Percentiles rank a stretch among this genome's conserved stretches.
These are phyloP conservation scores for Beauveria medogensis DNA, from an alignment of 2,329 filamentous ascomycete genomes.

Conservation along the genomic window DNA sequence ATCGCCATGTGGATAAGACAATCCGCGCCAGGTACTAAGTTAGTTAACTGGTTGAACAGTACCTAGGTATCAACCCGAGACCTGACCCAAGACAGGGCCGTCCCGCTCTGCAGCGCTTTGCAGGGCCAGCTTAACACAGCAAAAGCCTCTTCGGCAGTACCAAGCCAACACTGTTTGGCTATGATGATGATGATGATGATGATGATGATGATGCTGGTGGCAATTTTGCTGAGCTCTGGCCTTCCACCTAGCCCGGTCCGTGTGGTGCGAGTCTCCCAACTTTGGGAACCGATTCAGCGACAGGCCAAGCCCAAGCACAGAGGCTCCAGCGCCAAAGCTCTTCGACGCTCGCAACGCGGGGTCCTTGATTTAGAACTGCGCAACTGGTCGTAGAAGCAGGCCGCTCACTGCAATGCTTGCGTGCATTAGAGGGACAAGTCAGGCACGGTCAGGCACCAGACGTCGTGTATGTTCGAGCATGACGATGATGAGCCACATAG, in stretches of 20 bases:
- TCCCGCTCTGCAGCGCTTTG: constrained; percentile 5
- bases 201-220: not conserved
- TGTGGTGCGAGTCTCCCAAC: not conserved
- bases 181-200: no score
- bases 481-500: not conserved
- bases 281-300: not conserved
- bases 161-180: not conserved
- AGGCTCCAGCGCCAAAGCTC: not conserved
- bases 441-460: not conserved
- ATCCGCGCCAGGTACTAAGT: not conserved
- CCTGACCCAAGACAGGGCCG: constrained; percentile 1
- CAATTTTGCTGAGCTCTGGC: not conserved
- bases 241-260: not conserved
- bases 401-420: not conserved
- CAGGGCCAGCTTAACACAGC: not conserved
- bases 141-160: not conserved
- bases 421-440: not conserved
- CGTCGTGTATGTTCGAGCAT: not conserved
- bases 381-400: not conserved
- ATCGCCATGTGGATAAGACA: constrained; percentile 2
- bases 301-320: not conserved
- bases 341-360: not conserved
- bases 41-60: not conserved
- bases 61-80: not conserved
- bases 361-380: not conserved